phyloP scores from a whole-genome alignment of 257 asterid species.

The Solanum dulcamara region DNA sequence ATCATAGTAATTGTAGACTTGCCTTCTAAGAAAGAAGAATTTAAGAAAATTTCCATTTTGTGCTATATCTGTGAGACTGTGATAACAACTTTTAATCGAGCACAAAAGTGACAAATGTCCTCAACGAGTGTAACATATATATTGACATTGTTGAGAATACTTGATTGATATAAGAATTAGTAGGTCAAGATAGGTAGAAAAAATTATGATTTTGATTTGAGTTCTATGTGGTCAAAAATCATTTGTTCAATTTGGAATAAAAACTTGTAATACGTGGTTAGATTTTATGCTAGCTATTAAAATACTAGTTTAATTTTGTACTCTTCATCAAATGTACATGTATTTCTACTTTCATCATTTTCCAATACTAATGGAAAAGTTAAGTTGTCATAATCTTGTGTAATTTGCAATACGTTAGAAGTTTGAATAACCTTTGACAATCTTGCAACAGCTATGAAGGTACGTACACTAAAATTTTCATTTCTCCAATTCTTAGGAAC shows the following conservation, averaged over 20 bases:
- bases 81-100: neutral
- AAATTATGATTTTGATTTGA: neutral
- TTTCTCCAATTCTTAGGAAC: no score
- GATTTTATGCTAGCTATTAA: no score
- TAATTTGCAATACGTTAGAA: neutral
- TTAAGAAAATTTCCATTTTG: no score
- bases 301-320: neutral
- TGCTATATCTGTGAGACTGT: no score
- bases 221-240: no score
- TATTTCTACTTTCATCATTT: neutral
- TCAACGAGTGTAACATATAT: neutral
- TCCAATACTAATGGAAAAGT: neutral
- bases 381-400: neutral
- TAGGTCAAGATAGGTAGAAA: neutral
- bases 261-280: no score
- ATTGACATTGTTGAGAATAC: no score
- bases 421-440: neutral
- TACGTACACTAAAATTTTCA: no score
- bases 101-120: neutral
- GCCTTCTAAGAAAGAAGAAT: neutral
- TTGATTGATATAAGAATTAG: no score
- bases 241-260: neutral
- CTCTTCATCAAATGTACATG: neutral
- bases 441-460: neutral
- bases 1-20: neutral